A percentile compares a stretch with the other conserved stretches of the same genome.
Evolutionary conservation across 2,329 filamentous ascomycete genomes (phyloP).

Genomic region (Botrytis byssoidea): DNA sequence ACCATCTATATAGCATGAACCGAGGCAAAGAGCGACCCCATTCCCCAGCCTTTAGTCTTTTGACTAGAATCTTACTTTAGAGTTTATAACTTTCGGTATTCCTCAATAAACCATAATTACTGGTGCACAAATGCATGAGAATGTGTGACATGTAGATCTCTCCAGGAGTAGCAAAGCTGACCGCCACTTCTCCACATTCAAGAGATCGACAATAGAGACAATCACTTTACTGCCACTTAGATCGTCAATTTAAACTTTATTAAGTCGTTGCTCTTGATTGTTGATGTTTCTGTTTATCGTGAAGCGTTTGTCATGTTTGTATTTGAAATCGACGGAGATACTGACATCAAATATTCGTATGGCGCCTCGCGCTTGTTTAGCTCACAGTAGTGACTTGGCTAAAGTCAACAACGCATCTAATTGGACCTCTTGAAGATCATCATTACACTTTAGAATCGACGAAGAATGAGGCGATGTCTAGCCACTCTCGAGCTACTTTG

Average conservation of each 20-base stretch:
- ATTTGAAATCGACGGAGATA: constrained; percentile 10
- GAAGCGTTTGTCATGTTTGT: neutral
- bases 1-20: neutral
- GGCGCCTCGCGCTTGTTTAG: neutral
- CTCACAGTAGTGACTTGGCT: neutral
- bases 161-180: neutral
- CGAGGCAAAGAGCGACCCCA: neutral
- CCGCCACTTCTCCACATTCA: neutral
- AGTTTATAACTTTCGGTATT: neutral
- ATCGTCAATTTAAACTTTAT: neutral
- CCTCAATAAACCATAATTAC: neutral
- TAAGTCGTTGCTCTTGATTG: neutral
- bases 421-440: neutral
- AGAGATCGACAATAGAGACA: neutral
- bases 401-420: neutral
- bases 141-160: neutral
- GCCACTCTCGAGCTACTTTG: neutral
- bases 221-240: neutral
- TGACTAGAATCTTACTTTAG: neutral
- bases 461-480: neutral
- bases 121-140: neutral
- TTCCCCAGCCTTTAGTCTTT: neutral
- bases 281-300: neutral
- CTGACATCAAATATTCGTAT: neutral
- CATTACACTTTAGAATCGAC: neutral